Evolutionary conservation across 106 monocot genomes (phyloP).

Genomic region (Dendrobium officinale): DNA sequence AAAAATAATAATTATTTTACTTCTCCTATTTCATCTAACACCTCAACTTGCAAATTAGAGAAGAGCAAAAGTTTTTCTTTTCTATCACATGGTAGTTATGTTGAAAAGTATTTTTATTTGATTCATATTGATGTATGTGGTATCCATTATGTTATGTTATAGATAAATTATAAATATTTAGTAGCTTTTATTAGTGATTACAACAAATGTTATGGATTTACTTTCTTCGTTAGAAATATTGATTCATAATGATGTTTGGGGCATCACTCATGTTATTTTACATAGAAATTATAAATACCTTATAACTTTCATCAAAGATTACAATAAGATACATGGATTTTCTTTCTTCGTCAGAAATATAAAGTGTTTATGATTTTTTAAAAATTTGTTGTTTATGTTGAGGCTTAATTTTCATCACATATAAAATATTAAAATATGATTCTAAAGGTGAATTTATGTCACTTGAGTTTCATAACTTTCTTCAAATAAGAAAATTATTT

Average conservation of each 20-base stretch:
- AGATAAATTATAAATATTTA: conserved; percentile 8
- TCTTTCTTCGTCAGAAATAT: too few species aligned
- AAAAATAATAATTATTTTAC: too few species aligned
- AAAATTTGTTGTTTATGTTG: not conserved
- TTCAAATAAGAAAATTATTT: too few species aligned
- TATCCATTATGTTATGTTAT: not conserved
- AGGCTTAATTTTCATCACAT: not conserved
- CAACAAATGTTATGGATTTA: conserved; percentile 5
- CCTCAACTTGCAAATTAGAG: conserved; percentile 7
- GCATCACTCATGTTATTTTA: not conserved
- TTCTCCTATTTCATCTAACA: not conserved
- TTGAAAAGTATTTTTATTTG: conserved; percentile 1
- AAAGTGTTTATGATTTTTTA: too few species aligned
- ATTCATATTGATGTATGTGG: conserved; percentile 8
- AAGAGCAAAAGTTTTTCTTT: conserved; percentile 6
- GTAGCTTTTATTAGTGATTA: not conserved
- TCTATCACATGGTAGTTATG: not conserved
- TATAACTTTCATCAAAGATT: too few species aligned
- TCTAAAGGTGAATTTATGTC: too few species aligned
- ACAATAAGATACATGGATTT: too few species aligned
- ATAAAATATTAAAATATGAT: too few species aligned
- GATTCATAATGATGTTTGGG: conserved; percentile 2
- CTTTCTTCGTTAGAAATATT: not conserved
- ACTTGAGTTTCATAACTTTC: too few species aligned
- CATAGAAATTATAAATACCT: not conserved